Base-by-base conservation (phyloP, 2,329 filamentous ascomycete species). In the Biscogniauxia sp. region DNA sequence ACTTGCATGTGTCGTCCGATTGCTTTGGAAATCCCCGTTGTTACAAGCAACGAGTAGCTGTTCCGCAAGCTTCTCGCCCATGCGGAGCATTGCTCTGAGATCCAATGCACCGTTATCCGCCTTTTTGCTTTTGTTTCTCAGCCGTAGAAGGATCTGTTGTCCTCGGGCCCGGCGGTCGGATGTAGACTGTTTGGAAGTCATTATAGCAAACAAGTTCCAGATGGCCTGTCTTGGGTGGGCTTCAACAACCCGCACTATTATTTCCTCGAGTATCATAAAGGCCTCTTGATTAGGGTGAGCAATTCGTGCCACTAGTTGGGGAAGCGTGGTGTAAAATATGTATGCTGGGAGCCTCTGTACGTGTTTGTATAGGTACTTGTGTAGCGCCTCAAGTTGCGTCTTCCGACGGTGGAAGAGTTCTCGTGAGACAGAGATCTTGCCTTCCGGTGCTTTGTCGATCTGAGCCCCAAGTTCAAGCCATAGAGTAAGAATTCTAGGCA, bases 241-340 rank as follows among this genome's bases (percentile, higher is more conserved):
- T 51, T 87, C 83, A 8, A 96, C 88, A n/a, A 97, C 92, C 72
- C 91, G 94, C 62, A 89, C 79, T 58, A 99, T 93, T 66, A 98
- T 94, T 37, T 84, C 83, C 57, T 88, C 86, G 6, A 99, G 79
- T 9, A 91, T 80, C 61, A 88, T 86, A 76, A 92, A 96, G 1
- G 97, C 92, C 1, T 87, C 85, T 3, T 76, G 76, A 73, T 97
- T 91, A 0, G 89, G 87, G 76, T 99, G 95, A 53, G 91, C 91
- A 69, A 99, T 97, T 32, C 95, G 88, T n/a, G 94, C 95, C 59
- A 99, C 91, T 63, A 99, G 90, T 75, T 99, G 95, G 5, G 95
- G 91, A 51, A 99, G 81, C 5, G 94, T 82, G 1, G 89, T 90
- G 72, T 93, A 94, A 74, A 92, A 93, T 32, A 92, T 85, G 69